Evolutionary conservation across 768 basidiomycete species (phyloP), one percentile per base, ranked within the genome.

Genomic region (Tylopilus sp.): DNA sequence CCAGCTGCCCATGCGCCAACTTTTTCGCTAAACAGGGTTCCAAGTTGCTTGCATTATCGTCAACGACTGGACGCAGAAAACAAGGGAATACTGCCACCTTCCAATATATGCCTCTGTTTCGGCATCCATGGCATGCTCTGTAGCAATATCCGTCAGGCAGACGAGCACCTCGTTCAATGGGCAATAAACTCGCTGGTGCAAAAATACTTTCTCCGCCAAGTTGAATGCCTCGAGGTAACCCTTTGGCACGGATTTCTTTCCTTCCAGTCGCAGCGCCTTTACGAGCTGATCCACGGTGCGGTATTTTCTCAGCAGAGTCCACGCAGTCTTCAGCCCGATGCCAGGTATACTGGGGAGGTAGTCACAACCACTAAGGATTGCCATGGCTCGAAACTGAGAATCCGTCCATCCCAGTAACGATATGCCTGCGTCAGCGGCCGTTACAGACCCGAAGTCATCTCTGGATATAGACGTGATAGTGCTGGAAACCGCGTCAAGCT

Each of bases 251-350:
- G 72, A 66, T 70, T 92, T 85, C 72, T 90, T 89, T 22, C 94
- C 94, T 63, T 96, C 94, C 41, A 92, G 68, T 54, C 80, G 78
- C 49, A 98, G 58, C 24, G 80, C 81, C 57, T 83, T 83, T 26
- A 98, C 74, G 31, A 87, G 89, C 64, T 88, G 89, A 63, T 94
- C 92, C 9, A 86, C 83, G 3, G 89, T 91, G 69, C 87, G 90
- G 79, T 90, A 82, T 67, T 90, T 92, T 63, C 86, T 77, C 59
- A 99, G 71, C 34, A 98, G 73, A 19, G 76, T 71, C 73, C 87
- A 89, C 7, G 97, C 94, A 13, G 92, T 98, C 78, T 97, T 98
- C 64, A 99, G 72, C 8, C 97, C 97, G 36, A 99, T 77, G 2
- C 96, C 96, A 22, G 81, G 82, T 45, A 99, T 91, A 60, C 90